Conservation (phyloP, 2,329 filamentous ascomycete species). For the Podosphaera fusca region DNA sequence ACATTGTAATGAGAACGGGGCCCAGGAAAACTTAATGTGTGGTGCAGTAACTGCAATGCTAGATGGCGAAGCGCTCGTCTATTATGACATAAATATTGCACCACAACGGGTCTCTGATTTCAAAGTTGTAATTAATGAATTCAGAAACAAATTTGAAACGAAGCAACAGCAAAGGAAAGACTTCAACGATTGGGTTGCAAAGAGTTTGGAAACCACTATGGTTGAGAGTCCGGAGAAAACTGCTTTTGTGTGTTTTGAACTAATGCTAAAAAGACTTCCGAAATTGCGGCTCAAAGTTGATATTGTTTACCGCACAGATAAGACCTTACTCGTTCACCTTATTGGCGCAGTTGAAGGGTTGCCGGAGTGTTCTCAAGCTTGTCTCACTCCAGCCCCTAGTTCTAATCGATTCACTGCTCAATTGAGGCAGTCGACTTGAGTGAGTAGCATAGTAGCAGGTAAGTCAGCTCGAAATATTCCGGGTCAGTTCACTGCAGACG, state of each 20-base stretch:
- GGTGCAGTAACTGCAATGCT: not conserved
- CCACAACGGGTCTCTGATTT: not conserved
- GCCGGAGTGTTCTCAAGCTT: not conserved
- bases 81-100: not conserved
- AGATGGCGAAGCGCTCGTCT: not conserved
- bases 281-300: not conserved
- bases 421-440: not conserved
- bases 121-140: not conserved
- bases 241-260: not conserved
- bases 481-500: not conserved
- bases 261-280: not conserved
- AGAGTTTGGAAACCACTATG: not conserved
- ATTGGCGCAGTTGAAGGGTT: not conserved
- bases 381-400: not conserved
- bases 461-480: not conserved
- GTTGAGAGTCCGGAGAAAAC: not conserved
- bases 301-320: not conserved
- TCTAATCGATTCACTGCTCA: not conserved
- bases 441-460: not conserved
- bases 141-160: not conserved
- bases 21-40: not conserved
- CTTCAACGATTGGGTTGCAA: not conserved
- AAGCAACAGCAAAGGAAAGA: not conserved
- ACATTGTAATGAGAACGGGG: not conserved
- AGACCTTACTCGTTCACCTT: not conserved